phyloP scores from a whole-genome alignment of 2,329 filamentous ascomycete genomes.

The Coleophoma cylindrospora region DNA sequence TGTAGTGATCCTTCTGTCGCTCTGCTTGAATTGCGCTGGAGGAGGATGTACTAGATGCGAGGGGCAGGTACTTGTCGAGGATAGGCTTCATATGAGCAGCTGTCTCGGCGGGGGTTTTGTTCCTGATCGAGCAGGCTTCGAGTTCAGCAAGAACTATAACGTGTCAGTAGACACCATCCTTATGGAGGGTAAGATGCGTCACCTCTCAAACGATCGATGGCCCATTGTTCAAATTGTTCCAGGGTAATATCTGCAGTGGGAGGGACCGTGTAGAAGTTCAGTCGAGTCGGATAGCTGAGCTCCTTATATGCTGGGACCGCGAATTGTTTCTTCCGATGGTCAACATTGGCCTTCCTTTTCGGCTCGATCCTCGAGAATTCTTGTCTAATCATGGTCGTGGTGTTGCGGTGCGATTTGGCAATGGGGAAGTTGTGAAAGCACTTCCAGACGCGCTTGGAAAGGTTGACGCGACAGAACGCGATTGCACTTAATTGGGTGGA shows the following conservation, averaged over 20 bases:
- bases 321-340: conserved; percentile 85
- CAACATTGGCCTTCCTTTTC: conserved; percentile 72
- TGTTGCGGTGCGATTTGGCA: not conserved
- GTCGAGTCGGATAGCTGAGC: conserved; percentile 73
- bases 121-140: conserved; percentile 93
- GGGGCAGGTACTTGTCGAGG: conserved; percentile 79
- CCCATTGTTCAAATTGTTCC: conserved; percentile 98
- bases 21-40: conserved; percentile 59
- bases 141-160: conserved; percentile 75
- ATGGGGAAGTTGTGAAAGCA: too few species aligned
- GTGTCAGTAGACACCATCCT: conserved; percentile 31
- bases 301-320: conserved; percentile 71
- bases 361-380: conserved; percentile 30
- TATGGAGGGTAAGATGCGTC: conserved; percentile 18
- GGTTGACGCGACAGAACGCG: too few species aligned
- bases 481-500: too few species aligned
- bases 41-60: conserved; percentile 68
- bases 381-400: conserved; percentile 25
- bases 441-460: too few species aligned
- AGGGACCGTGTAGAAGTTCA: conserved; percentile 87
- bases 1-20: conserved; percentile 93
- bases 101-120: conserved; percentile 79
- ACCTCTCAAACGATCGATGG: conserved; percentile 85
- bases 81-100: conserved; percentile 78
- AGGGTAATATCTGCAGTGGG: conserved; percentile 93